Evolutionary conservation across 2,329 filamentous ascomycete species (phyloP), one percentile per base, ranked within the genome.

Genomic region (Verticillium klebahnii): DNA sequence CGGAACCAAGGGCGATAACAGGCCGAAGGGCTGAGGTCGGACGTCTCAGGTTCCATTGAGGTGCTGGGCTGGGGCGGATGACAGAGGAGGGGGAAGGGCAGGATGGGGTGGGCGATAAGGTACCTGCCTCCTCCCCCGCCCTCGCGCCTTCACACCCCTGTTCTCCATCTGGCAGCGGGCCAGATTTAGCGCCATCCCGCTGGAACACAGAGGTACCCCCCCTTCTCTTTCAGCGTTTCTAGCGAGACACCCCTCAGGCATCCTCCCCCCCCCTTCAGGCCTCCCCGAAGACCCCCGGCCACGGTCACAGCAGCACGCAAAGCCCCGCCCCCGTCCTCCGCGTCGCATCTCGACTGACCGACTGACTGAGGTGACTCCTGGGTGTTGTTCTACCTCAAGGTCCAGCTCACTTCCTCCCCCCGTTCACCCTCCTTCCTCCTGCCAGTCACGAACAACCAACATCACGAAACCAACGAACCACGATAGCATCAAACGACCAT

Each of bases 81-180:
- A 34, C 19, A 50, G 25, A 32, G 23, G 56, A 31, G 25, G 34
- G 37, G 57, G 19, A 32, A 19, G 5, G 8, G 12, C 36, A 4
- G 36, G 57, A 23, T 15, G 57, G 34, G n/a, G n/a, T 2, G 56
- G 15, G 37, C 57, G 57, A 58, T 58, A 58, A 58, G 57, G 34
- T 39, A 29, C 34, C 56, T 39, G 56, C 29, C 17, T 19, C n/a
- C 23, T 39, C 36, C 36, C 56, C 56, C 36, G 19, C 36, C 37
- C 56, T 40, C n/a, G 11, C 25, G 34, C 56, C n/a, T 36, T 56
- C 55, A 25, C 15, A 58, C 29, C 57, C 57, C 57, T 32, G 40
- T 39, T 45, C 57, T 52, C 37, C 57, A 58, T 58, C 57, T 58
- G 57, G 57, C 57, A 58, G 57, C 37, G 57, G 57, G 57, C 57